These are phyloP conservation scores for Grosmannia huntii DNA, from an alignment of 2,329 filamentous ascomycete species.

Conservation along the genomic window DNA sequence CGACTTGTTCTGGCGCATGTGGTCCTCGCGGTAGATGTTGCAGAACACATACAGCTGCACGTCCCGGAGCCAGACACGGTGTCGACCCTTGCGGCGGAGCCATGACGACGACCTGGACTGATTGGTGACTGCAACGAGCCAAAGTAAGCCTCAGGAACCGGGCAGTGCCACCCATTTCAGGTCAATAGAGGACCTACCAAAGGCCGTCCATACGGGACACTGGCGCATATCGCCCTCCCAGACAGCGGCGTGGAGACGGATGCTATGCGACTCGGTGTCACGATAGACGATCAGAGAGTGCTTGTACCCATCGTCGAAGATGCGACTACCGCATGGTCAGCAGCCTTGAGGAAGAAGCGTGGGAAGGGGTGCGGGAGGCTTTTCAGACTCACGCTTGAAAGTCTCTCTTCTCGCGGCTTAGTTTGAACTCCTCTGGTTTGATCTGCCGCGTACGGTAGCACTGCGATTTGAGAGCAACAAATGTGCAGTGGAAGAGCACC, in stretches of 20 bases:
- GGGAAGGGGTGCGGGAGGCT: not conserved
- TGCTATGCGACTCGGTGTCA: slow-evolving; percentile 32
- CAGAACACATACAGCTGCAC: slow-evolving; percentile 48
- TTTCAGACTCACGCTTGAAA: slow-evolving; percentile 40
- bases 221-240: slow-evolving; percentile 39
- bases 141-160: not conserved
- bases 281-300: slow-evolving; percentile 42
- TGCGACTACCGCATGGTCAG: slow-evolving; percentile 28
- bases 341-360: not conserved
- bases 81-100: slow-evolving; percentile 34
- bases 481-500: slow-evolving; percentile 45
- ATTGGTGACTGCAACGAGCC: slow-evolving; percentile 32
- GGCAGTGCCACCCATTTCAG: too few species aligned
- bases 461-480: slow-evolving; percentile 41
- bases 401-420: slow-evolving; percentile 35
- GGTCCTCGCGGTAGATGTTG: slow-evolving; percentile 37
- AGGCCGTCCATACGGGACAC: slow-evolving; percentile 53
- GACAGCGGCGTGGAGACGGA: slow-evolving; percentile 43
- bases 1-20: slow-evolving; percentile 33
- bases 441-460: slow-evolving; percentile 32
- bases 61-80: slow-evolving; percentile 38
- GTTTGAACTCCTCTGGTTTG: slow-evolving; percentile 28
- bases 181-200: slow-evolving; percentile 28
- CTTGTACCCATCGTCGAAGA: slow-evolving; percentile 40
- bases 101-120: slow-evolving; percentile 35